Evolutionary conservation across 2,329 filamentous ascomycete species (phyloP), one percentile per base, ranked within the genome.

Genomic region (Cadophora luteo-olivacea): DNA sequence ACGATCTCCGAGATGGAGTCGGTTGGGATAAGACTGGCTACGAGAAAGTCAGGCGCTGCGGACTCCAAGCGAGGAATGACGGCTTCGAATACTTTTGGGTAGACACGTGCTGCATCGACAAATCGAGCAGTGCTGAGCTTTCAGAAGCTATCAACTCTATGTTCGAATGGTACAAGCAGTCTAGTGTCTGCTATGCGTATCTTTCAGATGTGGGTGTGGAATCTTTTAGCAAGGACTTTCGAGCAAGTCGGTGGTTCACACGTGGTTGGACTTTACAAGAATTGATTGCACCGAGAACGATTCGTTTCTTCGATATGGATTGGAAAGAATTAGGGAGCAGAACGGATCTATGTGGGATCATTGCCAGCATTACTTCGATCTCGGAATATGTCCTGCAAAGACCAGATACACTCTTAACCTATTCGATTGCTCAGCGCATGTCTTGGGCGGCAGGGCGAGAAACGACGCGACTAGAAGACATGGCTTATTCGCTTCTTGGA

Each of bases 401-500:
- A n/a, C 22, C 75, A 77, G 74, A 22, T n/a, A n/a, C n/a, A n/a
- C n/a, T n/a, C n/a, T n/a, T n/a, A n/a, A n/a, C n/a, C n/a, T n/a
- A n/a, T n/a, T n/a, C n/a, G n/a, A 7, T 80, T 72, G 77, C 80
- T 71, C 5, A 72, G 65, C 73, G 75, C 45, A 80, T 81, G 78
- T 78, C 74, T 14, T 81, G 80, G 80, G 78, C 78, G n/a, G 72
- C 78, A 11, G 62, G 70, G 25, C 74, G 80, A 14, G 36, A 11
- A 11, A 68, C 67, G 4, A 65, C 67, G 5, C 48, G 67, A 22
- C 16, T 36, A 5, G 33, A 36, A 36, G 33, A 36, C 33, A 36
- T 36, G 5, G 33, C 33, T 4, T 36, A 36, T 36, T 36, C 5
- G 4, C 11, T 36, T 4, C 4, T 36, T 4, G 33, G 33, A 5